Base-by-base conservation (phyloP, 164 flowering plant species). In the Vitis riparia region DNA sequence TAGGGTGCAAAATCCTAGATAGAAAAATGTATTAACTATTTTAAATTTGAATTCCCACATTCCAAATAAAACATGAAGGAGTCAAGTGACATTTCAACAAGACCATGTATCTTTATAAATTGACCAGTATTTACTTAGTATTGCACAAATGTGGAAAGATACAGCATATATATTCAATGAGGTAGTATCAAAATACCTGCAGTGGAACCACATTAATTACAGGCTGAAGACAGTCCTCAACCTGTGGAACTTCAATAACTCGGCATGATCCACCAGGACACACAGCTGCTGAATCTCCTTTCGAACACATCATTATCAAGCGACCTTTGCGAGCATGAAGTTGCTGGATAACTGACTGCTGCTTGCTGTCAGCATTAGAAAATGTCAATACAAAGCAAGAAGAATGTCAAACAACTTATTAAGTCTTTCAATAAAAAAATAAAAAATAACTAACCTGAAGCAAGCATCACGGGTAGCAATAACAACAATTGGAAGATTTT, bases 291-390 rank as follows among this genome's bases (percentile, higher is more conserved):
- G 87, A 82, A 76, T 95, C 94, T 12, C 98, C 99, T 76, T 88
- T 77, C 3, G 93, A 86, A 69, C 99, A 93, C 91, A 95, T 88
- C 49, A 93, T 98, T 53, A 95, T 84, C 48, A 95, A 75, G 16
- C 97, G 92, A 65, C 98, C 99, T 84, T 88, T 95, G 53, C 98
- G 94, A 30, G 99, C 99, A 82, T 85, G 86, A 68, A 95, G 97
- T 72, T 95, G 98, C 81, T 95, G 99, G 77, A 95, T 93, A 8
- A 93, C 98, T 3, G 99, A 95, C 63, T 93, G 96, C 77, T 96
- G 99, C 84, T 96, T 96, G 85, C 99, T 95, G 98, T 75, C 47
- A 74, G 17, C 57, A 73, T 2, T 5, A 57, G 3, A 56, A 51
- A 12, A 76, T 27, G 59, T 65, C 65, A 80, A 49, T 55, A 48